Evolutionary conservation across 108 stramenopile genomes (phyloP).

Genomic region (Cyclostephanos tholiformis): DNA sequence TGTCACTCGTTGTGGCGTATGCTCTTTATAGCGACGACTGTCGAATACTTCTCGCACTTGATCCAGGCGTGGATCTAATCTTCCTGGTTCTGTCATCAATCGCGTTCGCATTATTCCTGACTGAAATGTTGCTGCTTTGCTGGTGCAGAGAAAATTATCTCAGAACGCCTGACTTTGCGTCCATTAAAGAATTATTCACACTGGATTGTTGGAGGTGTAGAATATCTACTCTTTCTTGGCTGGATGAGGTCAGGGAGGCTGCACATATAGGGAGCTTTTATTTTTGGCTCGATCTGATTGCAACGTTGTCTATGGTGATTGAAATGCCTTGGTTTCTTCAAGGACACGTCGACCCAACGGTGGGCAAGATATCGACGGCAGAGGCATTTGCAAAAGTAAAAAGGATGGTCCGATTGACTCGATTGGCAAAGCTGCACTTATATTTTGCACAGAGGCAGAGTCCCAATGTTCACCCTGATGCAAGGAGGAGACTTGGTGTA

Average conservation of each 20-base stretch:
- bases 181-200: conserved; percentile 26
- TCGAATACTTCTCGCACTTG: conserved; percentile 36
- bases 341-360: background rate
- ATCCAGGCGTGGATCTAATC: conserved; percentile 42
- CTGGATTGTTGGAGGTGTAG: conserved; percentile 12
- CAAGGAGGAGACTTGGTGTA: conserved; percentile 10
- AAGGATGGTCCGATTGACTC: conserved; percentile 68
- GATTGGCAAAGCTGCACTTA: conserved; percentile 75
- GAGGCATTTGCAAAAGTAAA: conserved; percentile 54
- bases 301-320: conserved; percentile 61
- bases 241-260: conserved; percentile 31
- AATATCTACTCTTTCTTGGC: conserved; percentile 21
- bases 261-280: conserved; percentile 64
- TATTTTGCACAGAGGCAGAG: conserved; percentile 41
- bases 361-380: conserved; percentile 38
- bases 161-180: conserved; percentile 24
- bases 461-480: background rate
- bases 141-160: conserved; percentile 54
- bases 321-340: conserved; percentile 46
- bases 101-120: conserved; percentile 55
- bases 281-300: conserved; percentile 76
- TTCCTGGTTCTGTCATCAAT: conserved; percentile 54
- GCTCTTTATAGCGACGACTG: conserved; percentile 66
- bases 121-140: conserved; percentile 56
- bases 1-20: conserved; percentile 62